Evolutionary conservation across 2,329 filamentous ascomycete species (phyloP).

Genomic region (Orbilia javanica): DNA sequence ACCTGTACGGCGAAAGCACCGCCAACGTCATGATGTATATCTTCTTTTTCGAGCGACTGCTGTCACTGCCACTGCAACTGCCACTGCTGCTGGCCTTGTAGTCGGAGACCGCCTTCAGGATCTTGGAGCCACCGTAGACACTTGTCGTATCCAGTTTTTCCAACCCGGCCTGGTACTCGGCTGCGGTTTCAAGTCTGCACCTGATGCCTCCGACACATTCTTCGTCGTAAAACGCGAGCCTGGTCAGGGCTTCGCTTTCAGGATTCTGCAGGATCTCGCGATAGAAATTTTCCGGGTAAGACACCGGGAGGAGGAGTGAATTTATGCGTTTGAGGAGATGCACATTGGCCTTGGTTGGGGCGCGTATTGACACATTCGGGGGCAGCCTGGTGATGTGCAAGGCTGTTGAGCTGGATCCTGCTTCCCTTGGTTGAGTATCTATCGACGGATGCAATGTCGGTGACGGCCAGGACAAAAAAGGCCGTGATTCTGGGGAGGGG

Average conservation of each 20-base stretch:
- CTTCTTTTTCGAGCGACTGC: conserved; percentile 60
- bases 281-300: conserved; percentile 76
- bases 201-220: conserved; percentile 72
- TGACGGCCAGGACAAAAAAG: conserved; percentile 6
- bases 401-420: conserved; percentile 8
- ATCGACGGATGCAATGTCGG: conserved; percentile 1
- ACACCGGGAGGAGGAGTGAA: conserved; percentile 74
- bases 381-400: conserved; percentile 42
- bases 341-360: conserved; percentile 70
- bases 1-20: conserved; percentile 74
- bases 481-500: conserved; percentile 1
- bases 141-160: conserved; percentile 15
- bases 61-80: neutral
- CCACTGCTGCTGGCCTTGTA: neutral
- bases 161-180: conserved; percentile 58
- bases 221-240: conserved; percentile 61
- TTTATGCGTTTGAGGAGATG: conserved; percentile 75
- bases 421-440: neutral
- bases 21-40: conserved; percentile 77
- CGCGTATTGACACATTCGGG: conserved; percentile 67
- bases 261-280: conserved; percentile 69
- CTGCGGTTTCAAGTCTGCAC: conserved; percentile 74
- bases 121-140: conserved; percentile 59
- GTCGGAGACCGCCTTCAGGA: conserved; percentile 64
- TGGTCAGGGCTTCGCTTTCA: conserved; percentile 60